Conservation (phyloP, 352 stramenopile species). For the Pythium dissimile region DNA sequence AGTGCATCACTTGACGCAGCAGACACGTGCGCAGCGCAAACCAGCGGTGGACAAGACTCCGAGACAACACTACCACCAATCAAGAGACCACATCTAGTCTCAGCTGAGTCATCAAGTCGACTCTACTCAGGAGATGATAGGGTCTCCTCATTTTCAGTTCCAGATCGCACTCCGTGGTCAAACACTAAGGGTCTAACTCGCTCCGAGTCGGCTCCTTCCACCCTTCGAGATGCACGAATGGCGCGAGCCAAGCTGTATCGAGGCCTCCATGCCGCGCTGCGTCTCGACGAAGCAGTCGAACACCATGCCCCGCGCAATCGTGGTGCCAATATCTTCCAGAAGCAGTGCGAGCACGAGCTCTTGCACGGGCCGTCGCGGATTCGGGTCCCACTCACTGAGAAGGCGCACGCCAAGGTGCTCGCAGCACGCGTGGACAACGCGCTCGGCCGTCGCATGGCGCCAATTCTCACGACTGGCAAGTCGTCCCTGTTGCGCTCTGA, state of each 20-base stretch:
- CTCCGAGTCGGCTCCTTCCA: conserved; percentile 48
- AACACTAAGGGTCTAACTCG: conserved; percentile 12
- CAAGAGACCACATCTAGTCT: too few relatives aligned
- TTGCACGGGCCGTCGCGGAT: conserved; percentile 33
- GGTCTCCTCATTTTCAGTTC: too few relatives aligned
- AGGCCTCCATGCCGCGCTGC: conserved; percentile 38
- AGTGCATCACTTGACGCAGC: too few relatives aligned
- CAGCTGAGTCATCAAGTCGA: too few relatives aligned
- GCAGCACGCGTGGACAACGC: conserved; percentile 37
- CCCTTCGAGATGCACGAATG: conserved; percentile 9
- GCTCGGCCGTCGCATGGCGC: conserved; percentile 27
- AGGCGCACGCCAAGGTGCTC: conserved; percentile 37
- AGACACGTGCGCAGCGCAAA: too few relatives aligned
- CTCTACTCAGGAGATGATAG: too few relatives aligned
- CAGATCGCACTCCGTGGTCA: too few relatives aligned
- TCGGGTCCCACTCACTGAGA: conserved; percentile 36
- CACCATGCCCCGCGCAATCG: conserved; percentile 38
- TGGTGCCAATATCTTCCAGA: conserved; percentile 46
- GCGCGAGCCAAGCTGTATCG: conserved; percentile 34
- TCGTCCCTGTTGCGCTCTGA: conserved; percentile 37
- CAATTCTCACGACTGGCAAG: too few relatives aligned
- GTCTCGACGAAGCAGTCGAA: conserved; percentile 19
- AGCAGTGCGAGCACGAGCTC: conserved; percentile 37
- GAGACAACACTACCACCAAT: too few relatives aligned
- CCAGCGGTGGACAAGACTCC: too few relatives aligned